Evolutionary conservation across 805 yeast genomes (phyloP).

Genomic region (Candida qinlingensis): DNA sequence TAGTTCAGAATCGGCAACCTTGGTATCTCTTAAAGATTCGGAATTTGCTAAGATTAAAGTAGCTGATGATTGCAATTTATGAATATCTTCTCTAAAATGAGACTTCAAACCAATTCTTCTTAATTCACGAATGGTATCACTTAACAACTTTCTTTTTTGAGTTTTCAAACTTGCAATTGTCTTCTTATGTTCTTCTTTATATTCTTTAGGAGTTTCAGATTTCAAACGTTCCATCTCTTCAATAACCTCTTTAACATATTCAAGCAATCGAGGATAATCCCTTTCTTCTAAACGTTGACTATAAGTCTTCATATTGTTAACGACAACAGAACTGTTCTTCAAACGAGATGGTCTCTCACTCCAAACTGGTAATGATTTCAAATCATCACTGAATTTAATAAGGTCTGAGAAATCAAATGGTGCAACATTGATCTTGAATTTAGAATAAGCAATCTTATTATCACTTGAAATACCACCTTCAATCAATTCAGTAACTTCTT

Average conservation of each 20-base stretch:
- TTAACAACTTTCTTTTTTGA: slow-evolving; percentile 75
- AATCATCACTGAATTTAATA: slow-evolving; percentile 4
- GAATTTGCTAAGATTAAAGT: slow-evolving; percentile 56
- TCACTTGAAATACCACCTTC: slow-evolving; percentile 50
- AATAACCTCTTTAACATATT: slow-evolving; percentile 48
- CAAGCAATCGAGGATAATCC: slow-evolving; percentile 44
- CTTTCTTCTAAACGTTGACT: slow-evolving; percentile 29
- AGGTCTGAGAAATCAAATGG: slow-evolving; percentile 11
- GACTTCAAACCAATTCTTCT: slow-evolving; percentile 72
- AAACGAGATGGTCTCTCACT: slow-evolving; percentile 50
- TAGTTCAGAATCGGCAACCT: slow-evolving; percentile 40
- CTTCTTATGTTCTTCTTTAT: slow-evolving; percentile 72
- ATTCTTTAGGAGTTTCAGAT: slow-evolving; percentile 69
- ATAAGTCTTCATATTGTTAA: slow-evolving; percentile 51
- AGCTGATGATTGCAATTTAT: slow-evolving; percentile 54
- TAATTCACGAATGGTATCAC: slow-evolving; percentile 71
- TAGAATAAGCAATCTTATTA: slow-evolving; percentile 12
- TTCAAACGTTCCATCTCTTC: slow-evolving; percentile 57
- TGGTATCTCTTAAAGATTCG: slow-evolving; percentile 36
- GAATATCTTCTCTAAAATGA: slow-evolving; percentile 60
- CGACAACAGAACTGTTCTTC: slow-evolving; percentile 43
- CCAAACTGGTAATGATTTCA: slow-evolving; percentile 42
- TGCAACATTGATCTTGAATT: slow-evolving; percentile 8
- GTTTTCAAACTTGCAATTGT: slow-evolving; percentile 62
- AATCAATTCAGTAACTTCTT: slow-evolving; percentile 47